Percentiles rank a stretch among this genome's conserved stretches.
Conservation (phyloP, 2,329 filamentous ascomycete species). For the Penicillium sp. region DNA sequence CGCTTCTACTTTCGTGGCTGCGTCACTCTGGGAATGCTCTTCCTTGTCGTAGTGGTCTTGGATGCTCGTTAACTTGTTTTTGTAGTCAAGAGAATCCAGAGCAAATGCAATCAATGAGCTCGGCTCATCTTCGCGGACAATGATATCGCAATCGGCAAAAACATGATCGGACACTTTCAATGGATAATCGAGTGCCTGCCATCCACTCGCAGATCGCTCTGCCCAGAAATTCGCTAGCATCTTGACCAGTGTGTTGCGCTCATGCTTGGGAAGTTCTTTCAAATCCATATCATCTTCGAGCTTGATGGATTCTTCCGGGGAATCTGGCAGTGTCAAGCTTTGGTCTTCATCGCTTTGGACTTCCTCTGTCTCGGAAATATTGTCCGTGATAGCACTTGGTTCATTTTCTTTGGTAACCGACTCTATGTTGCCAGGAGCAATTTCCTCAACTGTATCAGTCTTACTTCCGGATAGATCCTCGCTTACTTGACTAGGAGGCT, state of each 20-base stretch:
- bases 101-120: constrained; percentile 94
- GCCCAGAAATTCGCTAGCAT: constrained; percentile 98
- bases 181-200: constrained; percentile 89
- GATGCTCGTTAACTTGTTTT: constrained; percentile 64
- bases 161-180: constrained; percentile 85
- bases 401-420: constrained; percentile 41
- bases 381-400: constrained; percentile 45
- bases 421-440: constrained; percentile 28
- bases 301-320: constrained; percentile 52
- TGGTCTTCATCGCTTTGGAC: constrained; percentile 70
- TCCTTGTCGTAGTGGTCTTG: constrained; percentile 32
- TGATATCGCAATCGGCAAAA: constrained; percentile 94
- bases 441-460: constrained; percentile 29
- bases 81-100: constrained; percentile 81
- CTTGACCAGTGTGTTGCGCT: constrained; percentile 89
- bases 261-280: constrained; percentile 82
- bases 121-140: constrained; percentile 94
- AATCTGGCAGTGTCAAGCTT: constrained; percentile 58
- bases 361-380: constrained; percentile 63
- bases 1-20: constrained; percentile 35
- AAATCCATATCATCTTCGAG: constrained; percentile 54
- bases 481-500: constrained; percentile 18
- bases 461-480: constrained; percentile 24
- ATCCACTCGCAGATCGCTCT: constrained; percentile 91
- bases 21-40: constrained; percentile 23